phyloP scores from a whole-genome alignment of 176 grass and related monocot genomes.

The Secale cereale region DNA sequence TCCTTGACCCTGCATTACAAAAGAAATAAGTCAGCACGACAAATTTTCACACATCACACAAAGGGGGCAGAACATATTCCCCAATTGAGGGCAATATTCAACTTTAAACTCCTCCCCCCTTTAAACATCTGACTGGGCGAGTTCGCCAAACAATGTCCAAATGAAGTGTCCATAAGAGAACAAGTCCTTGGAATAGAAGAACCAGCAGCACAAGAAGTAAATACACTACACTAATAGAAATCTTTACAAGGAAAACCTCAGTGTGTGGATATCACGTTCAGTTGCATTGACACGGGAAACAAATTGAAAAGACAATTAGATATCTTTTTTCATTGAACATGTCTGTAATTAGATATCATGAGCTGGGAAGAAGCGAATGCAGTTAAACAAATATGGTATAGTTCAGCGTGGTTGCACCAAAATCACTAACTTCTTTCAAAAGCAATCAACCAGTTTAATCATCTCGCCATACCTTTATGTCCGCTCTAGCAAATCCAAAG shows the following conservation, averaged over 20 bases:
- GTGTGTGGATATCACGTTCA: neutral
- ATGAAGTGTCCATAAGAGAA: too few species aligned
- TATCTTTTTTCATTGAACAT: too few species aligned
- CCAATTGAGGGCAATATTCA: neutral
- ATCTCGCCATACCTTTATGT: too few species aligned
- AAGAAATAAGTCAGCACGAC: neutral
- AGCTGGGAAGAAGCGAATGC: neutral
- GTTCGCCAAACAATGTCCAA: too few species aligned
- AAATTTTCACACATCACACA: neutral
- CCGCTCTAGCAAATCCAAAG: too few species aligned
- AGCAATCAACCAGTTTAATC: too few species aligned
- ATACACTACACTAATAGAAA: too few species aligned
- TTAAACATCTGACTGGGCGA: neutral
- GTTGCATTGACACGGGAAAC: neutral
- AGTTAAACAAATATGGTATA: neutral
- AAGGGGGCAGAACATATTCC: neutral
- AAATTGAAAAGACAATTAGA: neutral
- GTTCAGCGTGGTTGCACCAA: neutral
- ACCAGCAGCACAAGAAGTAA: too few species aligned
- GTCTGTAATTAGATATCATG: neutral
- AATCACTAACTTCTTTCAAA: neutral
- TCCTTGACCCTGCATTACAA: constrained; percentile 75
- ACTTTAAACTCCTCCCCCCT: neutral
- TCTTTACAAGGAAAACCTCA: neutral
- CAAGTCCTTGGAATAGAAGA: too few species aligned